Conservation (phyloP, 75 land plant genomes). For the Picea sitchensis region DNA sequence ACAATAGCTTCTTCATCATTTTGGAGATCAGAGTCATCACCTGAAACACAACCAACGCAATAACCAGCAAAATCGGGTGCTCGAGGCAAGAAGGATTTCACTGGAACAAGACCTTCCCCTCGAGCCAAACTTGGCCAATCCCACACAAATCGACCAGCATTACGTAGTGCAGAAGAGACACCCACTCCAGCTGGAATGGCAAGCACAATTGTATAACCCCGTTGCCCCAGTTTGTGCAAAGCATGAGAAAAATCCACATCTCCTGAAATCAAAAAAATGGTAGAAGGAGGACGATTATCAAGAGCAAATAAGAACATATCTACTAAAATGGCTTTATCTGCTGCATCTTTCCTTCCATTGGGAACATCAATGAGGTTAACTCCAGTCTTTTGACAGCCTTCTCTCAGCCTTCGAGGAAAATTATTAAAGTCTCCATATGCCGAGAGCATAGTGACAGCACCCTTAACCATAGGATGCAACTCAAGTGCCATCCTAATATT, state of each 20-base stretch:
- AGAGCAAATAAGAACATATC: constrained; percentile 99
- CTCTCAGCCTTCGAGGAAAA: constrained; percentile 82
- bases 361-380: constrained; percentile 97
- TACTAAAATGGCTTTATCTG: constrained; percentile 94
- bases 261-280: constrained; percentile 86
- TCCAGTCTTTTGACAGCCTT: constrained; percentile 98
- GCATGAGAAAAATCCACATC: constrained; percentile 99
- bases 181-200: constrained; percentile 77
- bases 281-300: constrained; percentile 92
- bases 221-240: constrained; percentile 87
- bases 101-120: constrained; percentile 79
- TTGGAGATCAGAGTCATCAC: constrained; percentile 29
- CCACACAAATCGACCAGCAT: constrained; percentile 89
- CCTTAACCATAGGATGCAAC: constrained; percentile 69
- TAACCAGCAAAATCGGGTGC: constrained; percentile 22
- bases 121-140: constrained; percentile 89
- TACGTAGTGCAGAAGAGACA: constrained; percentile 79
- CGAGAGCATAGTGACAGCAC: constrained; percentile 80
- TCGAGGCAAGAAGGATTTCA: constrained; percentile 30
- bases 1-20: constrained; percentile 60
- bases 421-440: constrained; percentile 97
- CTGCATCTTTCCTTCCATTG: constrained; percentile 95
- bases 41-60: constrained; percentile 18
- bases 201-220: constrained; percentile 84
- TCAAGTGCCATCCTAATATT: constrained; percentile 83